phyloP scores from a whole-genome alignment of 1,139 yeast species.

The Sugiyamaella castrensis region DNA sequence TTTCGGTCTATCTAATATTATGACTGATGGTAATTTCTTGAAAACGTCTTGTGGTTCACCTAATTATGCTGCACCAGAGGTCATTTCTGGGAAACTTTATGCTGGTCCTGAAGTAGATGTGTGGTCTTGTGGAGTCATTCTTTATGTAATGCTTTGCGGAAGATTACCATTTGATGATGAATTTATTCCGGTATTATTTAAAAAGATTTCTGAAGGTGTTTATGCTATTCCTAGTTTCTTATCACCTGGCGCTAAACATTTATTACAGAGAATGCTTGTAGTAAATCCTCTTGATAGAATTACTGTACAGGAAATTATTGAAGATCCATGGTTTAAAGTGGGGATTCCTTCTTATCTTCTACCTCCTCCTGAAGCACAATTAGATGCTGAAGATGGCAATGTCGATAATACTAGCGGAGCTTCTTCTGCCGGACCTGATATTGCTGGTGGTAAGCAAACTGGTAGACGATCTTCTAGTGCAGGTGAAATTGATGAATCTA shows the following conservation, averaged over 20 bases:
- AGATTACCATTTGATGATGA: slow-evolving; percentile 97
- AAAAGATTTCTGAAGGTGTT: slow-evolving; percentile 92
- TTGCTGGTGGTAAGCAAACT: too few relatives aligned
- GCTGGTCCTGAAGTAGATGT: slow-evolving; percentile 99
- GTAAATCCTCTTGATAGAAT: slow-evolving; percentile 96
- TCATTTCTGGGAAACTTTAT: slow-evolving; percentile 89
- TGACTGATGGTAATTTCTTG: slow-evolving; percentile 97
- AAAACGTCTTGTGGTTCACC: slow-evolving; percentile 98
- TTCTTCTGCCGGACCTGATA: not conserved
- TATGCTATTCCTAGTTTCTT: slow-evolving; percentile 88
- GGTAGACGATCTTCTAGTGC: slow-evolving; percentile 27
- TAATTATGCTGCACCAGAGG: slow-evolving; percentile 98
- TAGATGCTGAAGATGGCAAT: slow-evolving; percentile 38
- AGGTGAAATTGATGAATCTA: slow-evolving; percentile 65
- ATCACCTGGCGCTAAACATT: slow-evolving; percentile 81
- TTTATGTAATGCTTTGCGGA: slow-evolving; percentile 96
- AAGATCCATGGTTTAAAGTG: slow-evolving; percentile 92
- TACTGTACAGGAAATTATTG: slow-evolving; percentile 90
- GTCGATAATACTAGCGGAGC: slow-evolving; percentile 33
- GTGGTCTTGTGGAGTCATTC: slow-evolving; percentile 97
- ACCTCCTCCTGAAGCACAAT: slow-evolving; percentile 50
- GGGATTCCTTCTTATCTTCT: slow-evolving; percentile 79
- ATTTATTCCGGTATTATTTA: slow-evolving; percentile 91
- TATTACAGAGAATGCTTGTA: slow-evolving; percentile 89
- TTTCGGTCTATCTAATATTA: slow-evolving; percentile 90